Evolutionary conservation across 768 basidiomycete genomes (phyloP), one percentile per base, ranked within the genome.

Genomic region (Wakefieldia striispora): DNA sequence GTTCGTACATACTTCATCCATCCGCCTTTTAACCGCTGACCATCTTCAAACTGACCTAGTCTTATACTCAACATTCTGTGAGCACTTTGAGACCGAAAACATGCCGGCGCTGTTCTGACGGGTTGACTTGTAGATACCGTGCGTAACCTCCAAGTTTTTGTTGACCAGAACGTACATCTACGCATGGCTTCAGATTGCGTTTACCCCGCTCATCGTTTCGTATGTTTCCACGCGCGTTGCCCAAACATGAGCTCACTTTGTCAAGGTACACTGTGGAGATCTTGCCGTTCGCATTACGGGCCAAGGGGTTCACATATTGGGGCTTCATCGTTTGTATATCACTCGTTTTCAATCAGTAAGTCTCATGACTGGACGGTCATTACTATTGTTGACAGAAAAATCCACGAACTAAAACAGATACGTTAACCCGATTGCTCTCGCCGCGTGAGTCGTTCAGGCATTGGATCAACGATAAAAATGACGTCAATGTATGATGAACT

Each of bases 331-430:
- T 70, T 44, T 71, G 68, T 10, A 60, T 70, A 44, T 54, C 74
- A 7, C 57, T 75, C 38, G 68, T 78, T 45, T 72, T 77, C 55
- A 72, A 74, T 50, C 71, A 72, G 59, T 50, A 56, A 65, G 63
- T 57, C 42, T 54, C 61, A 4, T 61, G 27, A 11, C 7, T 24
- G 24, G 3, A 3, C 7, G 24, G 24, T 24, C 24, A 24, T 24
- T 7, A 24, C 24, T n/a, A 29, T 29, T 24, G 24, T 4, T 24
- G 24, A 64, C 51, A 43, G 45, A n/a, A 54, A 62, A 60, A 53
- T 12, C 64, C 58, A 54, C 40, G 59, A 13, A 14, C 64, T 12
- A 54, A 49, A 56, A 35, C 24, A 24, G 50, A 55, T 63, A 66
- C 41, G 58, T 66, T 43, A 72, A 72, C 50, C 71, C 71, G 5